Evolutionary conservation across 2,329 filamentous ascomycete genomes (phyloP).

Genomic region (Colletotrichum sp.): DNA sequence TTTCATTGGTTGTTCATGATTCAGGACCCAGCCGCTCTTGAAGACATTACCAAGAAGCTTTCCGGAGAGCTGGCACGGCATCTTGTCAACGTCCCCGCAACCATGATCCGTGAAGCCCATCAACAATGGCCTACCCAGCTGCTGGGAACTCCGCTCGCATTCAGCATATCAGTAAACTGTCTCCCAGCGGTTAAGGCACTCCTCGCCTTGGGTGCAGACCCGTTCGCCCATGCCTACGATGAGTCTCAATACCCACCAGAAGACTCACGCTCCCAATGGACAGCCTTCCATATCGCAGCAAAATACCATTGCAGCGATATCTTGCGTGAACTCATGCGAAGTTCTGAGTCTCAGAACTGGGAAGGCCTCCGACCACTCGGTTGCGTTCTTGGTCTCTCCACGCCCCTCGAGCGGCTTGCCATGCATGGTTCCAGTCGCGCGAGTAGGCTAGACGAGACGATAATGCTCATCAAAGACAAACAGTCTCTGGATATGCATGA

Average conservation of each 20-base stretch:
- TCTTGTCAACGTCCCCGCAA: background rate
- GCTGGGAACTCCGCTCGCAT: background rate
- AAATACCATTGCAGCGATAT: background rate
- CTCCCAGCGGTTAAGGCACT: background rate
- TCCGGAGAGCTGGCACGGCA: background rate
- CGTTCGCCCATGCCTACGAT: background rate
- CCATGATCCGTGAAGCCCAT: background rate
- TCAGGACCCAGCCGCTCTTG: background rate
- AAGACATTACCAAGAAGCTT: background rate
- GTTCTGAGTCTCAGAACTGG: background rate
- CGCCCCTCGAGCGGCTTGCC: background rate
- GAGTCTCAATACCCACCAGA: background rate
- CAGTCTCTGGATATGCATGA: background rate
- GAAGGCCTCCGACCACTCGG: background rate
- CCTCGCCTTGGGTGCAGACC: background rate
- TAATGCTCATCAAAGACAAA: background rate
- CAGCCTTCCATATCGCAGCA: accelerated
- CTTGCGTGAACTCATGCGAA: background rate
- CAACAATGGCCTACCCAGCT: background rate
- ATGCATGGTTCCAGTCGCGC: background rate
- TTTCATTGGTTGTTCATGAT: background rate
- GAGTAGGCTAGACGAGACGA: background rate
- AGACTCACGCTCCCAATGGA: background rate
- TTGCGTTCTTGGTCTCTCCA: background rate
- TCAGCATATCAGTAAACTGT: background rate